Base-by-base conservation (phyloP, 345 rosid genomes). In the Syzygium grande region DNA sequence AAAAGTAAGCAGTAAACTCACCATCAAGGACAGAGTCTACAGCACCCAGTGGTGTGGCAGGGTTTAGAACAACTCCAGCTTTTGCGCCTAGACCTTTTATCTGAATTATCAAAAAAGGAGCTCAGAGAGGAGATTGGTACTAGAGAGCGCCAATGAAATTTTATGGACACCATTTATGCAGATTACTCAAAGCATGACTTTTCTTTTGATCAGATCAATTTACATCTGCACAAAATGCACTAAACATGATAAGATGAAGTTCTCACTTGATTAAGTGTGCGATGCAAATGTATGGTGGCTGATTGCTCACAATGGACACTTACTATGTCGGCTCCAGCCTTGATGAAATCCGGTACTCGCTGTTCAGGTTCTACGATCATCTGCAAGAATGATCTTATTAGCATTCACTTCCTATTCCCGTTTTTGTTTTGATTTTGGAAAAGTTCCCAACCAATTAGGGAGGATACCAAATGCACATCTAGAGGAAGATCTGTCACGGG, bases 1-100 rank as follows among this genome's bases (percentile, higher is more conserved):
- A 68, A 68, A 73, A 34, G 79, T 68, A 61, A n/a, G 54, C 55
- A 30, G 68, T 84, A 84, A 89, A 91, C 97, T 95, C 90, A 96
- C 99, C 95, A 88, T 98, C 99, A 83, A 98, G 95, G 83, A 96
- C 94, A 90, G 93, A 94, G 52, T 98, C 99, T 87, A 98, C 94
- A 41, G 98, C 87, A 89, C 83, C 96, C 90, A 98, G 92, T 55
- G 99, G 95, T 86, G 99, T 98, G 51, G 89, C 99, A 84, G 99
- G 99, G 91, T 98, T 96, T 85, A 98, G 89, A 49, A 96, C 99
- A 88, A 98, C 99, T 92, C 99, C 99, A 92, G 99, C 99, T 92
- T 98, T 98, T 85, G 99, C 99, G 4, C 99, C 99, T 85, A 98
- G 92, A 91, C 88, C 65, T 92, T 98, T 98, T 41, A 95, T 94